phyloP scores from a whole-genome alignment of 371 early-diverging fungal species.

The Thermomucor indicae-seudaticae region DNA sequence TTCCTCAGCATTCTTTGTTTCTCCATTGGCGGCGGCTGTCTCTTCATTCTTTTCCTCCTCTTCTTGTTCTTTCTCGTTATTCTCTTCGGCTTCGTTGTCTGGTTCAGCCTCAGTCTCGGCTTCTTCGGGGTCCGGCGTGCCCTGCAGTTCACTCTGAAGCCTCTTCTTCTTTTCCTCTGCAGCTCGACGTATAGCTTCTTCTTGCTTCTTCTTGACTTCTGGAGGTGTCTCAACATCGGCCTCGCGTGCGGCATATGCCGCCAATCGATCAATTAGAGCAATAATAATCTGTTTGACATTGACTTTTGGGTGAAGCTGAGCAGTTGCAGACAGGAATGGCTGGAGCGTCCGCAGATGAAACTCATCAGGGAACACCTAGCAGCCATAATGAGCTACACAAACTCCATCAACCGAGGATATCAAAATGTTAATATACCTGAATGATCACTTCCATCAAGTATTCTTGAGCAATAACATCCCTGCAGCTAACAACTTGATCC shows the following conservation, averaged over 20 bases:
- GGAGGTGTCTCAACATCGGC: conserved; percentile 17
- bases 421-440: conserved; percentile 56
- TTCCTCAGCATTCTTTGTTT: conserved; percentile 11
- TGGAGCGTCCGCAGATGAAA: conserved; percentile 92
- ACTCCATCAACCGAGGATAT: neutral
- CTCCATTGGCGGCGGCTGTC: neutral
- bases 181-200: conserved; percentile 16
- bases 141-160: conserved; percentile 8
- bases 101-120: conserved; percentile 12
- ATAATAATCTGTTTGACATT: conserved; percentile 94
- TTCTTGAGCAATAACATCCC: conserved; percentile 97
- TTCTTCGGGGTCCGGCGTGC: conserved; percentile 1
- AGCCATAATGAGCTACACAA: neutral
- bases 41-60: conserved; percentile 13
- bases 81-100: conserved; percentile 9
- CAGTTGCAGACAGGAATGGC: conserved; percentile 84
- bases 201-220: conserved; percentile 22
- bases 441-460: conserved; percentile 98
- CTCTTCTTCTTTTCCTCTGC: conserved; percentile 16
- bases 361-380: conserved; percentile 89
- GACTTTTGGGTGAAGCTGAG: conserved; percentile 85
- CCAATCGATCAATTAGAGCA: conserved; percentile 86
- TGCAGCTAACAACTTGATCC: conserved; percentile 93
- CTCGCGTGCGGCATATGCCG: conserved; percentile 29
- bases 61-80: conserved; percentile 19